Base-by-base conservation (phyloP, 2,329 filamentous ascomycete genomes). In the Zymoseptoria tritici region DNA sequence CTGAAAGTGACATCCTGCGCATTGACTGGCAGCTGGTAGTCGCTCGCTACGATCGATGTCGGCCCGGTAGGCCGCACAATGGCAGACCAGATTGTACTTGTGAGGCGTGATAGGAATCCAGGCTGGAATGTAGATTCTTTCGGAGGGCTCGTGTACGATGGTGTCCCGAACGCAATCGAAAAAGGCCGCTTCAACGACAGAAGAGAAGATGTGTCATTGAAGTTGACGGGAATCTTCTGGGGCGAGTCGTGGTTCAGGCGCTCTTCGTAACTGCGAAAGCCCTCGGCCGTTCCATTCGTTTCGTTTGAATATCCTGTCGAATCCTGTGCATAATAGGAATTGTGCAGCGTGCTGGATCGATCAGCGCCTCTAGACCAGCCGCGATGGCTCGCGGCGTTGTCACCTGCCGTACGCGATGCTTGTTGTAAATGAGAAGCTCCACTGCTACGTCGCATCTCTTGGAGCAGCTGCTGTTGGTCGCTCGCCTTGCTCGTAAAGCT, bases 221-320 rank as follows among this genome's bases (percentile, higher is more conserved):
- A 74, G 51, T 73, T 71, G 58, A 74, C 71, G 8, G 57, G 62
- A 55, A 74, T 65, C 53, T 72, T 73, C 36, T 66, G 65, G 7
- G 72, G 72, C 11, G 72, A 74, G 6, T 69, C 68, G 21, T 70
- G 54, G 52, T 74, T 74, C n/a, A 74, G 64, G 21, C 68, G 64
- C 57, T 74, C 72, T 57, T 72, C 68, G 61, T 74, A 74, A 64
- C 71, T 73, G 24, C 57, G 63, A 9, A 57, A 51, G 7, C 57
- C 62, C 5, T 59, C 56, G 7, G 58, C 56, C 7, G 51, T 52
- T 11, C 58, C 58, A 9, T 60, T 46, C 16, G 56, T 52, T 16
- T 61, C 59, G 13, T 58, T 55, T 9, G 42, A 31, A 21, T 60
- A 24, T 51, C 57, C 42, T 52, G 31, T 49, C 20, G 31, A 49